A percentile compares a stretch with the other conserved stretches of the same genome.
Conservation (phyloP, 2,329 filamentous ascomycete species). For the Diaporthe eres region DNA sequence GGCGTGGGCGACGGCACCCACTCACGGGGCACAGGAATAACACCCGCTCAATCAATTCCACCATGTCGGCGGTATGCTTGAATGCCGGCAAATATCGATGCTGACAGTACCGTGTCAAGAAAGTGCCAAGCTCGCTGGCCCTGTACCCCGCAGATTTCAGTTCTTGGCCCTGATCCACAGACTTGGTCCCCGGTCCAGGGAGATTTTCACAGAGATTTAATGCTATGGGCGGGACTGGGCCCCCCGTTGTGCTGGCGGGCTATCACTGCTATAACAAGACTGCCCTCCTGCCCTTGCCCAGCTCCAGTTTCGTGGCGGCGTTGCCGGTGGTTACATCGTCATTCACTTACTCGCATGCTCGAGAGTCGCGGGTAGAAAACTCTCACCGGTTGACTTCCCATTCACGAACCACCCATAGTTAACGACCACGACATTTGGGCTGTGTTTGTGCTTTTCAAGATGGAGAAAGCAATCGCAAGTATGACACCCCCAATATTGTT, state of each 20-base stretch:
- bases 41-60: neutral
- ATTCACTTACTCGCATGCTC: neutral
- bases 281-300: neutral
- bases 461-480: slow-evolving; percentile 70
- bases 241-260: slow-evolving; percentile 1
- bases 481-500: slow-evolving; percentile 70
- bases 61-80: neutral
- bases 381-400: neutral
- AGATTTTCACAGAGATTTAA: slow-evolving; percentile 1
- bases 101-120: slow-evolving; percentile 16
- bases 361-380: neutral
- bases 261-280: slow-evolving; percentile 28
- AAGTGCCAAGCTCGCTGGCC: slow-evolving; percentile 24
- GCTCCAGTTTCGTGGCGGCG: neutral
- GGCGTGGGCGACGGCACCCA: slow-evolving; percentile 8
- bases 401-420: neutral
- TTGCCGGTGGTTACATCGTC: slow-evolving; percentile 4
- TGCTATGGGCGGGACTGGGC: neutral
- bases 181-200: slow-evolving; percentile 37
- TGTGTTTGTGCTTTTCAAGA: slow-evolving; percentile 69
- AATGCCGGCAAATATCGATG: slow-evolving; percentile 16
- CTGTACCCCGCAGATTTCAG: slow-evolving; percentile 32
- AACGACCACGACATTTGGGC: neutral
- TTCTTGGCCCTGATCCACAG: slow-evolving; percentile 30
- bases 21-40: neutral